Evolutionary conservation across 176 grass and related monocot species (phyloP).

Genomic region (Chrysopogon serrulatus): DNA sequence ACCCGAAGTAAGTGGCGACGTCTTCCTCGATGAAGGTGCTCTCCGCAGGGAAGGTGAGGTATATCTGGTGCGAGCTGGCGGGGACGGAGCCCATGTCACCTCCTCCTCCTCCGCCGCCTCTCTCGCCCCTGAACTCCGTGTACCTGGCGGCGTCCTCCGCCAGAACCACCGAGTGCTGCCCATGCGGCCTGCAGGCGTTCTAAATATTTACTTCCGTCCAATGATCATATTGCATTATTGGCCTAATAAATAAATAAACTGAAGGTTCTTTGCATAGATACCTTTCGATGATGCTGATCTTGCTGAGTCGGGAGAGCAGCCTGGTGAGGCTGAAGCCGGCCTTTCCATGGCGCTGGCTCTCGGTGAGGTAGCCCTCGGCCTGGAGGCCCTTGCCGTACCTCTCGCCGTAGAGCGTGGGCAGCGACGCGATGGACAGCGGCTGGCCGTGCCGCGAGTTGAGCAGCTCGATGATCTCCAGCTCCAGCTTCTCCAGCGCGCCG

Average conservation of each 20-base stretch:
- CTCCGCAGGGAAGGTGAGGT: constrained; percentile 85
- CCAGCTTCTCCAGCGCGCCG: constrained; percentile 32
- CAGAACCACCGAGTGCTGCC: constrained; percentile 76
- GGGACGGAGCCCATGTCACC: constrained; percentile 24
- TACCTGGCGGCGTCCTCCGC: constrained; percentile 66
- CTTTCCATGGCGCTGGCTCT: constrained; percentile 88
- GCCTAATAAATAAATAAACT: background rate
- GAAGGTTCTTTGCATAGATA: background rate
- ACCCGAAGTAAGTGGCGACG: constrained; percentile 76
- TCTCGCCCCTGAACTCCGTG: constrained; percentile 38
- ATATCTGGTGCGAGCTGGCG: constrained; percentile 75
- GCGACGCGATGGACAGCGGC: constrained; percentile 80
- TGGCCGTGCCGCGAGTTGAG: constrained; percentile 52
- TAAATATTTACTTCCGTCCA: background rate
- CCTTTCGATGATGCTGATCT: constrained; percentile 73
- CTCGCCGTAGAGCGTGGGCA: constrained; percentile 74
- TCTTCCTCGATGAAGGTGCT: constrained; percentile 78
- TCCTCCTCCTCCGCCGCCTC: constrained; percentile 36
- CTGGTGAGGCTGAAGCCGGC: constrained; percentile 77
- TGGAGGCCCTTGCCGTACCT: constrained; percentile 78
- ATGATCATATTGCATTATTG: background rate
- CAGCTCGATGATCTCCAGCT: constrained; percentile 58
- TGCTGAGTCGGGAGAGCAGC: constrained; percentile 71
- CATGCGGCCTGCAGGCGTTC: constrained; percentile 53
- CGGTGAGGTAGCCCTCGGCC: constrained; percentile 89